Conservation (phyloP, 1,284 basidiomycete genomes). For the Leccinum subrobustum region DNA sequence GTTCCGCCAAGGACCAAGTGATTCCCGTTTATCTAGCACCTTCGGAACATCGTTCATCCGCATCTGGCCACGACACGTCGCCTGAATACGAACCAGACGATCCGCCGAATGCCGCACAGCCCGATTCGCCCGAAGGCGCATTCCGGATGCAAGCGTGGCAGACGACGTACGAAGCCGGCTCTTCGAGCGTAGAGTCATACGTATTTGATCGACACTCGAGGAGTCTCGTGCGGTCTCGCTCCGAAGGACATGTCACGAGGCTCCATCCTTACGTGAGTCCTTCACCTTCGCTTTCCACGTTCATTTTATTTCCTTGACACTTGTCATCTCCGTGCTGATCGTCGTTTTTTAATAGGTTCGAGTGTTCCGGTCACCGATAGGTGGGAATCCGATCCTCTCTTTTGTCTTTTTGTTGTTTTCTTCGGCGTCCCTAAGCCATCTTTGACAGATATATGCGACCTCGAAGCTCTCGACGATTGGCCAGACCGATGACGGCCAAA, state of each 20-base stretch:
- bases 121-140: conserved; percentile 27
- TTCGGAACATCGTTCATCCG: conserved; percentile 20
- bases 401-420: background rate
- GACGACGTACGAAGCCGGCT: conserved; percentile 15
- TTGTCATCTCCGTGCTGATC: conserved; percentile 14
- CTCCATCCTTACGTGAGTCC: conserved; percentile 34
- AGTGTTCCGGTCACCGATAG: conserved; percentile 32
- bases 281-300: background rate
- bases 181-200: conserved; percentile 24
- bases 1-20: conserved; percentile 27
- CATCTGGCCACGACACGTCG: conserved; percentile 30
- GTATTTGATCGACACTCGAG: conserved; percentile 31
- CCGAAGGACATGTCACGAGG: conserved; percentile 25
- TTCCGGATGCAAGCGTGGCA: conserved; percentile 27
- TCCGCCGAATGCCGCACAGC: conserved; percentile 10
- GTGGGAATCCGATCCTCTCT: conserved; percentile 11
- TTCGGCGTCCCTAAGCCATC: conserved; percentile 6
- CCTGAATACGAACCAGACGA: conserved; percentile 33
- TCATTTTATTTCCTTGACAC: background rate
- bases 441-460: conserved; percentile 28
- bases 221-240: conserved; percentile 31
- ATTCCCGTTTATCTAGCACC: conserved; percentile 10
- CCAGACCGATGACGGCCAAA: conserved; percentile 20
- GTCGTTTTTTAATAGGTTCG: conserved; percentile 22
- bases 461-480: conserved; percentile 26